These are phyloP conservation scores for Theobroma cacao DNA, from an alignment of 345 rosid genomes.

Conservation along the genomic window DNA sequence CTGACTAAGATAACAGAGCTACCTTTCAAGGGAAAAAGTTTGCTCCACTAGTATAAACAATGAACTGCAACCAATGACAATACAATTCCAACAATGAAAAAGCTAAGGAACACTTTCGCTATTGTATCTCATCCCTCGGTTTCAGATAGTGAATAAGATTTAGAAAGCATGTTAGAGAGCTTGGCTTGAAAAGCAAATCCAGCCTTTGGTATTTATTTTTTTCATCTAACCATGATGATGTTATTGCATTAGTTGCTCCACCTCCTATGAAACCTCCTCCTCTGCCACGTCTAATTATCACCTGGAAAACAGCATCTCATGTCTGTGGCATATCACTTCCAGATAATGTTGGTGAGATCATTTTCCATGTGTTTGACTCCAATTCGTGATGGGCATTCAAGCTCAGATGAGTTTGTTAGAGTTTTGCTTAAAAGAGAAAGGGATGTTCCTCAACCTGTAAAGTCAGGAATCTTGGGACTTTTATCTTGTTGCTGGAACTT, in stretches of 20 bases:
- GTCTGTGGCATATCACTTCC: constrained; percentile 69
- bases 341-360: constrained; percentile 62
- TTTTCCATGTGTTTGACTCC: constrained; percentile 75
- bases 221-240: too few relatives aligned
- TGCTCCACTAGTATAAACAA: not conserved
- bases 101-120: not conserved
- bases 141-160: not conserved
- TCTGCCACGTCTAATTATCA: too few relatives aligned
- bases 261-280: too few relatives aligned
- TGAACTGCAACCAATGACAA: not conserved
- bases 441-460: constrained; percentile 65
- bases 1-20: not conserved
- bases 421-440: constrained; percentile 60
- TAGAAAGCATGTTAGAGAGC: not conserved
- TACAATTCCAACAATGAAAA: not conserved
- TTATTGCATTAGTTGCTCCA: too few relatives aligned
- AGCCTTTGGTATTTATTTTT: not conserved
- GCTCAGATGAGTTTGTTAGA: constrained; percentile 66
- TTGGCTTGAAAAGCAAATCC: not conserved
- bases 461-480: constrained; percentile 45
- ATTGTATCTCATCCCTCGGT: not conserved
- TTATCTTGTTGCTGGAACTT: constrained; percentile 44
- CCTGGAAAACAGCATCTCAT: too few relatives aligned
- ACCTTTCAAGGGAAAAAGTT: not conserved
- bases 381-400: constrained; percentile 68